A percentile compares a stretch with the other conserved stretches of the same genome.
These are phyloP conservation scores for Picea abies DNA, from an alignment of 83 land plant genomes.

Conservation along the genomic window DNA sequence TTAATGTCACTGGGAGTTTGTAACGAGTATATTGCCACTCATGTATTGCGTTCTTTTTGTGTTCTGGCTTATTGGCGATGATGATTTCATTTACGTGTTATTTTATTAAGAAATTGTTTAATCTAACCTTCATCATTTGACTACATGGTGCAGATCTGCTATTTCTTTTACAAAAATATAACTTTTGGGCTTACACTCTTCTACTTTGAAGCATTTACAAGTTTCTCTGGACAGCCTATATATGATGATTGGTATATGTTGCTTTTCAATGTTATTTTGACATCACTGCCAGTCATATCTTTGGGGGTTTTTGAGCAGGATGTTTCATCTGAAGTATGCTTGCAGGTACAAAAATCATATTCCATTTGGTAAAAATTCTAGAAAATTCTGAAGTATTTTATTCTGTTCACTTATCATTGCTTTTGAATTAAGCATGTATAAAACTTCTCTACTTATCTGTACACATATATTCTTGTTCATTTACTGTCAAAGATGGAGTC, in stretches of 20 bases:
- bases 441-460: neutral
- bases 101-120: conserved; percentile 2
- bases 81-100: neutral
- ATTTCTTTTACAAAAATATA: conserved; percentile 93
- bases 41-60: neutral
- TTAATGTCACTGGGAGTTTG: neutral
- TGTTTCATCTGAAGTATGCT: conserved; percentile 84
- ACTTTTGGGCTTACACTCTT: conserved; percentile 94
- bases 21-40: neutral
- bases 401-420: neutral
- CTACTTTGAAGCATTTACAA: conserved; percentile 86
- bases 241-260: conserved; percentile 95
- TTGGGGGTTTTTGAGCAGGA: conserved; percentile 97
- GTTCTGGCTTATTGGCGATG: neutral
- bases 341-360: conserved; percentile 49
- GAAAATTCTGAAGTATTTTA: neutral
- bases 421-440: conserved; percentile 2
- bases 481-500: neutral
- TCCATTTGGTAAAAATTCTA: neutral
- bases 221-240: conserved; percentile 87
- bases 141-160: conserved; percentile 60
- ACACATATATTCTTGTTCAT: neutral
- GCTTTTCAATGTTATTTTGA: conserved; percentile 84
- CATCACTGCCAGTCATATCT: conserved; percentile 91
- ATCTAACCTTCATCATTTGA: neutral